phyloP scores from a whole-genome alignment of 352 stramenopile species.

The Globisporangium ultimum region DNA sequence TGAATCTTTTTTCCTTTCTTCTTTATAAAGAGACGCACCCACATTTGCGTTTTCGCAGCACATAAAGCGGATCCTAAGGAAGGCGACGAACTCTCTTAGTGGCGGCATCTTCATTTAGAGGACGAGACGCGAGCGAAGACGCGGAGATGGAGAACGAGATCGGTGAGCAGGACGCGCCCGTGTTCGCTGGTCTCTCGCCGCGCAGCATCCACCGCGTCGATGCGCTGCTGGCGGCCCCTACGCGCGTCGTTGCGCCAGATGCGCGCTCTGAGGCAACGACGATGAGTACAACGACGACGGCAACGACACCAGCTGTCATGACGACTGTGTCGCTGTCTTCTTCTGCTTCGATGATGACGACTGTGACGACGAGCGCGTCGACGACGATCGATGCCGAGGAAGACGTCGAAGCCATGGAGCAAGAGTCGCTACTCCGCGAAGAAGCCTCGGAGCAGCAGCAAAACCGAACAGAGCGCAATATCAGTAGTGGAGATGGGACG shows the following conservation, averaged over 20 bases:
- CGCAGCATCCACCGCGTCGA: conserved; percentile 15
- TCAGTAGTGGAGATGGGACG: conserved; percentile 7
- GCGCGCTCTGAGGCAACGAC: conserved; percentile 5
- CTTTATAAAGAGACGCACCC: no score
- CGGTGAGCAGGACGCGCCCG: conserved; percentile 13
- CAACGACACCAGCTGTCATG: neutral
- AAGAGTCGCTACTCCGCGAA: conserved; percentile 5
- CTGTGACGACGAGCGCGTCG: conserved; percentile 3
- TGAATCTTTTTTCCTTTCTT: no score
- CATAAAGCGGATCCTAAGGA: neutral
- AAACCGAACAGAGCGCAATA: conserved; percentile 13
- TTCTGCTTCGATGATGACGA: conserved; percentile 1
- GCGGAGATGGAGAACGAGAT: conserved; percentile 5
- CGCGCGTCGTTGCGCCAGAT: conserved; percentile 4
- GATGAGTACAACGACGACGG: neutral
- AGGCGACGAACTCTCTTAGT: neutral
- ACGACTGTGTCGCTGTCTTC: neutral
- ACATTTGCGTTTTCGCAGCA: no score
- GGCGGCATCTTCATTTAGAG: neutral
- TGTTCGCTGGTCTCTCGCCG: conserved; percentile 14
- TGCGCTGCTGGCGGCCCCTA: conserved; percentile 2
- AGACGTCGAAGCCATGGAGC: conserved; percentile 5
- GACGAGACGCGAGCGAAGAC: no score
- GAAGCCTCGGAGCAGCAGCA: conserved; percentile 3
- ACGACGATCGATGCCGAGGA: conserved; percentile 6